These are phyloP conservation scores for Trapa incisa DNA, from an alignment of 345 rosid genomes.

Conservation along the genomic window DNA sequence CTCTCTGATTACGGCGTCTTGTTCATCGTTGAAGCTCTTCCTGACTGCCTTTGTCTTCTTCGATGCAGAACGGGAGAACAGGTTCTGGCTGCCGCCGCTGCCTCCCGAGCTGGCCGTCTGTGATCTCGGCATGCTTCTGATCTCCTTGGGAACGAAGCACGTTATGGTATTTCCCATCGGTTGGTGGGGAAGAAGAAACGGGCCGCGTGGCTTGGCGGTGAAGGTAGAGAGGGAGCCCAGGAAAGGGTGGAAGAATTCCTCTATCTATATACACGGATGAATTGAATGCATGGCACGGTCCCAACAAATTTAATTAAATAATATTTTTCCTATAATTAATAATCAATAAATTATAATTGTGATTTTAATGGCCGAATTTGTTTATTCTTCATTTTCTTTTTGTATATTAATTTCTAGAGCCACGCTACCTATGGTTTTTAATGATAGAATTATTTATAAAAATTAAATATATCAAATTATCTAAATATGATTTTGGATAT, in stretches of 20 bases:
- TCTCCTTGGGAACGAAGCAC: constrained; percentile 9
- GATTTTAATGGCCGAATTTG: too few species aligned
- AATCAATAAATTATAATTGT: too few species aligned
- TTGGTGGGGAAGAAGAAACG: background rate
- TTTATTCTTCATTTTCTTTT: too few species aligned
- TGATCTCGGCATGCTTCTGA: background rate
- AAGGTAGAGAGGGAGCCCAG: background rate
- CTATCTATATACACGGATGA: background rate
- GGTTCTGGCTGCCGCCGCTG: background rate
- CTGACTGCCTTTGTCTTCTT: background rate
- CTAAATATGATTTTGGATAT: too few species aligned
- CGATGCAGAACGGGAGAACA: background rate
- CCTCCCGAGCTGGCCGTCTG: background rate
- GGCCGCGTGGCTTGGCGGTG: too few species aligned
- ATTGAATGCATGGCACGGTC: background rate
- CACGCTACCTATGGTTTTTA: too few species aligned
- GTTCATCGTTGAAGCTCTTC: constrained; percentile 7
- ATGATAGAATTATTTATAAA: too few species aligned
- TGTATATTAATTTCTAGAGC: too few species aligned
- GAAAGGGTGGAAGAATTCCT: background rate
- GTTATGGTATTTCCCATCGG: constrained; percentile 12
- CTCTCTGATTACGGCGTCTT: constrained; percentile 9
- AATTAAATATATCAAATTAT: too few species aligned
- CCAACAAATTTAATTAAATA: too few species aligned
- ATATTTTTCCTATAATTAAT: too few species aligned